Conservation (phyloP, 139 green algal genomes). For the Chlorella sp. region DNA sequence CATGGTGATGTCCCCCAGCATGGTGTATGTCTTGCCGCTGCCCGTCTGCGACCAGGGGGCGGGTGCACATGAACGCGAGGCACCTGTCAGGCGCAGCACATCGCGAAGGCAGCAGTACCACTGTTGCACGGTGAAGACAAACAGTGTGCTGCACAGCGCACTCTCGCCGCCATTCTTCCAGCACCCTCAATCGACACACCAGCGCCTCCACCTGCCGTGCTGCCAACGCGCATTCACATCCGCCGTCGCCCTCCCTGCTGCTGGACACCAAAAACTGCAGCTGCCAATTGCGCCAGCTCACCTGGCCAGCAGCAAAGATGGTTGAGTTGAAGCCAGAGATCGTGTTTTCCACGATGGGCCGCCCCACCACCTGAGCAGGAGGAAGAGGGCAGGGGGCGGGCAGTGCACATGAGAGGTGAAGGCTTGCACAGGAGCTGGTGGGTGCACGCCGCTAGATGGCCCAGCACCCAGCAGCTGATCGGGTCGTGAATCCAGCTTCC, state of each 20-base stretch:
- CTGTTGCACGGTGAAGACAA: not conserved
- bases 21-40: conserved; percentile 69
- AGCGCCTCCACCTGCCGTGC: not conserved
- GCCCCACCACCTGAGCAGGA: conserved; percentile 51
- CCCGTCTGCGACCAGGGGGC: not conserved
- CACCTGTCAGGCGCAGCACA: not conserved
- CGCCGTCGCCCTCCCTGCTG: not conserved
- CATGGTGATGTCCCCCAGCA: conserved; percentile 66
- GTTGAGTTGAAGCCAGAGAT: conserved; percentile 77
- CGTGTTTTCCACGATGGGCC: conserved; percentile 75
- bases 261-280: too few relatives aligned
- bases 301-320: conserved; percentile 78
- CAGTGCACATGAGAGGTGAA: not conserved
- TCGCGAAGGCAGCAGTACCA: too few relatives aligned
- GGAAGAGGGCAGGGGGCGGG: not conserved
- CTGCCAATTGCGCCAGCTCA: conserved; percentile 68
- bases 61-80: not conserved
- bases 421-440: not conserved
- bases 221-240: not conserved
- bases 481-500: too few relatives aligned
- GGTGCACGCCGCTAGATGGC: too few relatives aligned
- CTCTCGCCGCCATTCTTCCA: not conserved
- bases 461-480: too few relatives aligned
- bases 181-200: not conserved
- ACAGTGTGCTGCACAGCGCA: not conserved